Evolutionary conservation across 192 early-diverging fungal species (phyloP).

Genomic region (Umbelopsis vinacea): DNA sequence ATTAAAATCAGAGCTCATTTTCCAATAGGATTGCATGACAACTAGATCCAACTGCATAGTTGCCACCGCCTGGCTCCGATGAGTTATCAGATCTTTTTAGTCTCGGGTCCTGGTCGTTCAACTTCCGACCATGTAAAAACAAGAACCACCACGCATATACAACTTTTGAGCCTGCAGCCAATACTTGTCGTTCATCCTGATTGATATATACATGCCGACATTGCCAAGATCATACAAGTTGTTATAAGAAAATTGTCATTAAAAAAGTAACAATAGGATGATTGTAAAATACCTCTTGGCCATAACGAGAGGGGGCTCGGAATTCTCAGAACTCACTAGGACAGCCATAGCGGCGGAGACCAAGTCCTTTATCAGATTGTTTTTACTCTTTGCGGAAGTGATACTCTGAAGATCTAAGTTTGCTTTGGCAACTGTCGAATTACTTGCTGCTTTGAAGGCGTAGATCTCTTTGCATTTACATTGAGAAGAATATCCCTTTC

Average conservation of each 20-base stretch:
- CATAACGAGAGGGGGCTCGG: not conserved
- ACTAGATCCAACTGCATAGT: constrained; percentile 11
- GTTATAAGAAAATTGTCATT: too few relatives aligned
- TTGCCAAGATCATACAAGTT: too few relatives aligned
- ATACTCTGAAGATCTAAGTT: not conserved
- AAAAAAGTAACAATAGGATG: too few relatives aligned
- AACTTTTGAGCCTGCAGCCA: too few relatives aligned
- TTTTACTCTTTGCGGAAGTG: constrained; percentile 18
- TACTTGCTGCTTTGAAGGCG: too few relatives aligned
- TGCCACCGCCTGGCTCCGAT: not conserved
- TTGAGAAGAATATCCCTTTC: too few relatives aligned
- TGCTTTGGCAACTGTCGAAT: too few relatives aligned
- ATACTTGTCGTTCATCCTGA: too few relatives aligned
- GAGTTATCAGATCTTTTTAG: constrained; percentile 16
- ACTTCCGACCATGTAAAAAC: not conserved
- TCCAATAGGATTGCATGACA: constrained; percentile 22
- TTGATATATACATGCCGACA: too few relatives aligned
- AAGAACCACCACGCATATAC: too few relatives aligned
- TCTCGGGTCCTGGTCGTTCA: not conserved
- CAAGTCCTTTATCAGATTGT: constrained; percentile 14
- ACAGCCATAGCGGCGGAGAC: not conserved
- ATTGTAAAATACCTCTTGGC: too few relatives aligned
- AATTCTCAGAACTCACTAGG: not conserved
- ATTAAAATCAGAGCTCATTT: not conserved
- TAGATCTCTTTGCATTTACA: too few relatives aligned